Evolutionary conservation across 176 grass and related monocot genomes (phyloP).

Genomic region (Cenchrus fungigraminus): DNA sequence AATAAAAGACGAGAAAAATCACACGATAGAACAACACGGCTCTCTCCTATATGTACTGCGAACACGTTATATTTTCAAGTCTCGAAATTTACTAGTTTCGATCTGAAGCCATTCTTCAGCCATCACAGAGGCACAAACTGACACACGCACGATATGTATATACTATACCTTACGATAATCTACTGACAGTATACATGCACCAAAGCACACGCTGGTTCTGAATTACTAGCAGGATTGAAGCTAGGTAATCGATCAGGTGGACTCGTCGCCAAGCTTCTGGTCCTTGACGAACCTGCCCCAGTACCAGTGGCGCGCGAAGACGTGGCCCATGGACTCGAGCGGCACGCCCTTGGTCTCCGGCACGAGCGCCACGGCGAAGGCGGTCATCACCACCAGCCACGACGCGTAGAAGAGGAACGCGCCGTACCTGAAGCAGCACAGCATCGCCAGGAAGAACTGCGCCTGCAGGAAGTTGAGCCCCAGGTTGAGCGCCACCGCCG

Average conservation of each 20-base stretch:
- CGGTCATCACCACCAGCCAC: conserved; percentile 72
- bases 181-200: conserved; percentile 13
- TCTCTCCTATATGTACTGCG: background rate
- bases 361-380: conserved; percentile 59
- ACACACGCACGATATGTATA: background rate
- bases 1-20: too few species aligned
- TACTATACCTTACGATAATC: background rate
- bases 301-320: conserved; percentile 78
- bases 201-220: background rate
- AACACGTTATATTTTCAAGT: background rate
- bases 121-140: background rate
- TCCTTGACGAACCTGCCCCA: conserved; percentile 68
- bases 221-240: background rate
- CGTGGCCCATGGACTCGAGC: conserved; percentile 59
- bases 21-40: too few species aligned
- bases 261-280: conserved; percentile 38
- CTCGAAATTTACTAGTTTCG: background rate
- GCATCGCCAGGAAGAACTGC: conserved; percentile 80
- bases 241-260: background rate
- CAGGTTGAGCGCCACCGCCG: conserved; percentile 74
- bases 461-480: conserved; percentile 80
- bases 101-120: background rate
- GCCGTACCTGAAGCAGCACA: conserved; percentile 76
- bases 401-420: conserved; percentile 69
- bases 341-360: conserved; percentile 81